Evolutionary conservation across 2,329 filamentous ascomycete genomes (phyloP).

Genomic region (Trichoderma cornu-damae): DNA sequence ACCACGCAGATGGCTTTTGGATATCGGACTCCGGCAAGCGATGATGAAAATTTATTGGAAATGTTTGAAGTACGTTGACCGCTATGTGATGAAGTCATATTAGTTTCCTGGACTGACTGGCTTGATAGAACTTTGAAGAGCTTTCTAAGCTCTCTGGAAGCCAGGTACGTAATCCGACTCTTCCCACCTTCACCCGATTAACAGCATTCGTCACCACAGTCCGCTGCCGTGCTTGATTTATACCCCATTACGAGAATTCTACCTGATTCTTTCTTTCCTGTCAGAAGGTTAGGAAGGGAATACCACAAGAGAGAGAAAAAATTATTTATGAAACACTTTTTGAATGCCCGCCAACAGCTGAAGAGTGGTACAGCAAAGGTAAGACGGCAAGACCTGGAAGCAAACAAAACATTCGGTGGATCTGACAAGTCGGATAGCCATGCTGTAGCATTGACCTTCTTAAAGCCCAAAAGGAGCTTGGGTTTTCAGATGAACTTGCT

Average conservation of each 20-base stretch:
- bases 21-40: neutral
- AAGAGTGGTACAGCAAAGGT: neutral
- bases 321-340: constrained; percentile 7
- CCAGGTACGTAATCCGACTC: neutral
- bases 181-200: neutral
- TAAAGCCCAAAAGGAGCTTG: neutral
- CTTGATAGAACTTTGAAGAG: neutral
- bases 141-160: neutral
- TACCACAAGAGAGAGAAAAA: neutral
- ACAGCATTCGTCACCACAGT: neutral
- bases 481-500: constrained; percentile 4
- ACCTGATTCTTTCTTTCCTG: neutral
- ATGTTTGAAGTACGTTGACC: constrained; percentile 4
- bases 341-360: constrained; percentile 1
- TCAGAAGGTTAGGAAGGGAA: neutral
- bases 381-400: neutral
- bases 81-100: neutral
- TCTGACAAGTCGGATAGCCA: neutral
- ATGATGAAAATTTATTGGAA: neutral
- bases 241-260: neutral
- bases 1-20: constrained; percentile 14
- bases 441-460: constrained; percentile 10
- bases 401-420: neutral
- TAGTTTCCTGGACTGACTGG: neutral
- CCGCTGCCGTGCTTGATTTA: constrained; percentile 2